phyloP scores from a whole-genome alignment of 768 basidiomycete species.

The Boletus patriciae region DNA sequence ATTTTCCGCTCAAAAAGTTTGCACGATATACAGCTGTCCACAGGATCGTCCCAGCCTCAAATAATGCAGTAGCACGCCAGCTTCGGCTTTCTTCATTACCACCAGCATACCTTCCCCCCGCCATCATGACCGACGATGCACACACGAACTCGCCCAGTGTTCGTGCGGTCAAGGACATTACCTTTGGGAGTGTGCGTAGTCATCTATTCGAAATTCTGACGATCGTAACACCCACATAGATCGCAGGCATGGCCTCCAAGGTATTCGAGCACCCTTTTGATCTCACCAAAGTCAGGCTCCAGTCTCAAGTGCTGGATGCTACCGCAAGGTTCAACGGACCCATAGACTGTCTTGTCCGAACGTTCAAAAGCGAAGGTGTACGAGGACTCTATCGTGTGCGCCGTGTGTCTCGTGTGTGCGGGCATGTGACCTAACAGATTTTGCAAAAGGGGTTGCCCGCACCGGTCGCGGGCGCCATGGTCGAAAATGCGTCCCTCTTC shows the following conservation, averaged over 20 bases:
- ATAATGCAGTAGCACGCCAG: slow-evolving; percentile 27
- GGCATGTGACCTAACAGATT: not conserved
- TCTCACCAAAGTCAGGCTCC: slow-evolving; percentile 90
- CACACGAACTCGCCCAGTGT: slow-evolving; percentile 15
- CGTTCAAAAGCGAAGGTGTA: slow-evolving; percentile 78
- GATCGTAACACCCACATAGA: slow-evolving; percentile 37
- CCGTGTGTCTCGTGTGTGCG: slow-evolving; percentile 3
- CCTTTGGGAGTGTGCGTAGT: slow-evolving; percentile 56
- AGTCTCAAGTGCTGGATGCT: slow-evolving; percentile 81
- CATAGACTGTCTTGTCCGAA: slow-evolving; percentile 80
- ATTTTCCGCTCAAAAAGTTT: slow-evolving; percentile 20
- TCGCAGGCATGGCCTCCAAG: slow-evolving; percentile 83
- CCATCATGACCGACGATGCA: slow-evolving; percentile 24
- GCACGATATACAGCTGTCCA: slow-evolving; percentile 14
- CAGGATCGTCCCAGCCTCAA: slow-evolving; percentile 27
- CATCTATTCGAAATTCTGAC: not conserved
- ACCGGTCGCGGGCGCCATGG: slow-evolving; percentile 89
- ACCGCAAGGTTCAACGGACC: slow-evolving; percentile 78
- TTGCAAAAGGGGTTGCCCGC: slow-evolving; percentile 79
- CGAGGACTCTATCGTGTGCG: slow-evolving; percentile 85
- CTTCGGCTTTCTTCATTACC: not conserved
- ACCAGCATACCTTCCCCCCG: not conserved
- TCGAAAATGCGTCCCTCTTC: slow-evolving; percentile 88
- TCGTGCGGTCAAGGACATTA: slow-evolving; percentile 46
- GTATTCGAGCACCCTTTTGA: slow-evolving; percentile 95